These are phyloP conservation scores for Schwanniomyces vanrijiae DNA, from an alignment of 805 yeast genomes.

Conservation along the genomic window DNA sequence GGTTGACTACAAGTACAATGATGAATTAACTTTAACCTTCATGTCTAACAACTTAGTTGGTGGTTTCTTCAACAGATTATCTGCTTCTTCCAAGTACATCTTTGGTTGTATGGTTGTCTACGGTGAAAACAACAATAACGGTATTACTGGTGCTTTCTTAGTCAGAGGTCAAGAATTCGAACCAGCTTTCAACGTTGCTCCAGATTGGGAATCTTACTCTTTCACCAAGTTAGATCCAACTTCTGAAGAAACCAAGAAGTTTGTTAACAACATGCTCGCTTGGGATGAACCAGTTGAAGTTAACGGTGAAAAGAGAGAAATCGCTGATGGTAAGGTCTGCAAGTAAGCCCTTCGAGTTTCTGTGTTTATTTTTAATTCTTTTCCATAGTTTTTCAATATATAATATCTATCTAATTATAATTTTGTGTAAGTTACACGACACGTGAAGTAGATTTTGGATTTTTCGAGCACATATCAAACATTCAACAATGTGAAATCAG, in stretches of 20 bases:
- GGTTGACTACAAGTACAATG: constrained; percentile 96
- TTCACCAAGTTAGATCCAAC: constrained; percentile 82
- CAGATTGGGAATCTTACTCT: constrained; percentile 96
- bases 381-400: neutral
- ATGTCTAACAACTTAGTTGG: constrained; percentile 98
- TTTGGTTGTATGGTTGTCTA: constrained; percentile 93
- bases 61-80: constrained; percentile 95
- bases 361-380: neutral
- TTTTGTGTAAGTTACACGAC: neutral
- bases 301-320: constrained; percentile 79
- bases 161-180: constrained; percentile 89
- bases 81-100: constrained; percentile 89
- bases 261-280: constrained; percentile 90
- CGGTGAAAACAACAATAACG: constrained; percentile 98
- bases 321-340: constrained; percentile 97
- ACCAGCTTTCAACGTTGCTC: constrained; percentile 98
- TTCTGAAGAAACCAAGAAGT: constrained; percentile 72
- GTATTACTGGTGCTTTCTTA: constrained; percentile 92
- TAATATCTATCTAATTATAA: neutral
- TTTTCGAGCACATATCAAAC: constrained; percentile 1
- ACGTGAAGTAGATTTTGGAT: neutral
- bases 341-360: constrained; percentile 50
- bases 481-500: neutral
- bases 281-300: constrained; percentile 93
- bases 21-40: constrained; percentile 93